Base-by-base conservation (phyloP, 2,329 filamentous ascomycete species). In the Aspergillus spinulosporus region DNA sequence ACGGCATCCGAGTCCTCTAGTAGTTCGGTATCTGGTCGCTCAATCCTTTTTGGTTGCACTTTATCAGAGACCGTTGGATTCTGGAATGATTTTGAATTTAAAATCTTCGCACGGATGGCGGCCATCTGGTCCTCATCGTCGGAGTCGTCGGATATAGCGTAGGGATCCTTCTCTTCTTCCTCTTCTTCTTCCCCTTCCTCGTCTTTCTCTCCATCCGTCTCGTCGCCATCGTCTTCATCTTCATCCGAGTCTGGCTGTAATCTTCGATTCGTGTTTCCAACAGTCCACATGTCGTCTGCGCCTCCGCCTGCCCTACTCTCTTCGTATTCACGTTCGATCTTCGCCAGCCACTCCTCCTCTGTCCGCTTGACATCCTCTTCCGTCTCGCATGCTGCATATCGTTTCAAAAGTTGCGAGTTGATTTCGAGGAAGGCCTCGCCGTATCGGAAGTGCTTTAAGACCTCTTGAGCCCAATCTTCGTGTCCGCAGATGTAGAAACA, bases 401-500 rank as follows among this genome's bases (percentile, higher is more conserved):
- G 84, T 72, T 88, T 91, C 26, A 99, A 74, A 14, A 97, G 75
- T 49, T 87, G 87, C 2, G 84, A 81, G 71, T 99, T 99, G 74
- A 99, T 99, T 52, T 95, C 86, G 26, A 99, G 74, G 68, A 99
- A 99, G 0, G 90, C 87, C 56, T 86, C 78, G 0, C 94, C 94
- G 69, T 99, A 99, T 2, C 87, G 87, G 68, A 99, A 99, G 1
- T 90, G 88, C 61, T 84, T 84, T 29, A 99, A 76, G 1, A 96
- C 85, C 60, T 90, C 84, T 68, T 88, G 85, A 0, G 94, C 93
- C 94, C 94, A 99, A 49, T 97, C 93, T 5, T 83, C 73, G 67
- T 94, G 90, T 3, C 94, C 91, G 66, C 93, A 97, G 62, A 99
- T 99, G 67, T 84, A 90, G 69, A 96, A 99, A 21, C 90, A 90